A percentile compares a stretch with the other conserved stretches of the same genome.
Conservation (phyloP, 345 rosid species). For the Kandelia obovata region DNA sequence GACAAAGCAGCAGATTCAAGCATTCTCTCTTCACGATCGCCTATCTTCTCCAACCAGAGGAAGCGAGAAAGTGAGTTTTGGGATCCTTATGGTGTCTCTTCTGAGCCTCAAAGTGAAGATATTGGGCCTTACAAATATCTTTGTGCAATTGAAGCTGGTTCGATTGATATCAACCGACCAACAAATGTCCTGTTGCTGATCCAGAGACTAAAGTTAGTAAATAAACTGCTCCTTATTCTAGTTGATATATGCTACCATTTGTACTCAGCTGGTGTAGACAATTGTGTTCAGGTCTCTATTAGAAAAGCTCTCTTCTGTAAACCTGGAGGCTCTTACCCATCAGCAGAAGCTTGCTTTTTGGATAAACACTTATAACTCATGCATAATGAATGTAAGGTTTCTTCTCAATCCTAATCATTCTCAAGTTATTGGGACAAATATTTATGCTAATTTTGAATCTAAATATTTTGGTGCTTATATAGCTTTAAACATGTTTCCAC, state of each 20-base stretch:
- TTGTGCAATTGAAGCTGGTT: conserved; percentile 47
- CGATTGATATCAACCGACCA: conserved; percentile 56
- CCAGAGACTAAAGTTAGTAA: conserved; percentile 69
- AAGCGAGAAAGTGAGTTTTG: conserved; percentile 21
- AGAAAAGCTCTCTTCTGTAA: conserved; percentile 63
- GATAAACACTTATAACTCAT: conserved; percentile 87
- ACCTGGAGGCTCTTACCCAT: conserved; percentile 66
- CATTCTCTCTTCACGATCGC: conserved; percentile 11
- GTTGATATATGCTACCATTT: conserved; percentile 1
- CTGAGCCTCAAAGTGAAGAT: conserved; percentile 42
- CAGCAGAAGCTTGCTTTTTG: conserved; percentile 97
- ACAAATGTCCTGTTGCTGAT: conserved; percentile 53
- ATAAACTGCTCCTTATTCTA: neutral
- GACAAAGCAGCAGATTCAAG: conserved; percentile 31
- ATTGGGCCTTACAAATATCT: conserved; percentile 65
- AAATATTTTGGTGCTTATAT: conserved; percentile 31
- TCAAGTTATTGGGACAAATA: neutral
- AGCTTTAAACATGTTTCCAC: no score
- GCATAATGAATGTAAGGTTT: conserved; percentile 74
- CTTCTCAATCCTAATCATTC: neutral
- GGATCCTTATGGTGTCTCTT: conserved; percentile 59
- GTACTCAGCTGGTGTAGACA: conserved; percentile 14
- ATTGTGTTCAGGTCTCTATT: conserved; percentile 54
- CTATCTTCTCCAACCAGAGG: conserved; percentile 9
- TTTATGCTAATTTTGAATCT: neutral